A percentile compares a stretch with the other conserved stretches of the same genome.
Conservation (phyloP, 2,329 filamentous ascomycete species). For the Colletotrichum agaves region DNA sequence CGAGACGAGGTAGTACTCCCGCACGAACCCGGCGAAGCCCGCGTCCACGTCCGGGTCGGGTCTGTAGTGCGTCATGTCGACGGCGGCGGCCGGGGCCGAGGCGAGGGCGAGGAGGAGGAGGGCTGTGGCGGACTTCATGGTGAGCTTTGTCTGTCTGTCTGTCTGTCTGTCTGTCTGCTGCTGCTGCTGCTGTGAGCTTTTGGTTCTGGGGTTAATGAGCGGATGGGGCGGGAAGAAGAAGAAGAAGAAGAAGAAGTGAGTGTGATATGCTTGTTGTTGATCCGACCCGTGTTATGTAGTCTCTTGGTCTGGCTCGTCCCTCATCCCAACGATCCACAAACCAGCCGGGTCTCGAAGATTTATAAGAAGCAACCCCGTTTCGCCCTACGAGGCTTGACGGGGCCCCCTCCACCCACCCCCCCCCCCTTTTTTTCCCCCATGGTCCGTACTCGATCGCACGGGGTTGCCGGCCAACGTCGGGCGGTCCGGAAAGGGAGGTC, state of each 20-base stretch:
- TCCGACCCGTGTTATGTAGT: neutral
- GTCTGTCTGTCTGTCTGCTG: too few species aligned
- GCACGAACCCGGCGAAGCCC: slow-evolving; percentile 8
- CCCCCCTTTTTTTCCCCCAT: neutral
- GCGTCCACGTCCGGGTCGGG: slow-evolving; percentile 16
- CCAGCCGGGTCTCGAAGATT: too few species aligned
- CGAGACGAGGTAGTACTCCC: slow-evolving; percentile 19
- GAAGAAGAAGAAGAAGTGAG: too few species aligned
- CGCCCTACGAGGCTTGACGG: neutral
- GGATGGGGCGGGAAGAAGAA: too few species aligned
- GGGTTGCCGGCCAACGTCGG: neutral
- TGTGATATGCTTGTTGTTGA: neutral
- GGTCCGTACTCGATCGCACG: neutral
- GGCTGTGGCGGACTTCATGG: slow-evolving; percentile 17
- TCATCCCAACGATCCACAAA: too few species aligned
- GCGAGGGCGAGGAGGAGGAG: neutral
- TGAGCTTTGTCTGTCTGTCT: too few species aligned
- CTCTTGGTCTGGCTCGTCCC: too few species aligned
- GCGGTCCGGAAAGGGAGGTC: slow-evolving; percentile 3
- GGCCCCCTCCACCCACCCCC: neutral
- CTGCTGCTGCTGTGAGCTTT: too few species aligned
- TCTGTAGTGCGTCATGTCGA: slow-evolving; percentile 21
- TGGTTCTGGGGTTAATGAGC: too few species aligned
- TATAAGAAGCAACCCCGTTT: neutral
- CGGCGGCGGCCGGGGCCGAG: neutral